A percentile compares a stretch with the other conserved stretches of the same genome.
These are phyloP conservation scores for Mucor circinelloides DNA, from an alignment of 371 early-diverging fungal species.

Conservation along the genomic window DNA sequence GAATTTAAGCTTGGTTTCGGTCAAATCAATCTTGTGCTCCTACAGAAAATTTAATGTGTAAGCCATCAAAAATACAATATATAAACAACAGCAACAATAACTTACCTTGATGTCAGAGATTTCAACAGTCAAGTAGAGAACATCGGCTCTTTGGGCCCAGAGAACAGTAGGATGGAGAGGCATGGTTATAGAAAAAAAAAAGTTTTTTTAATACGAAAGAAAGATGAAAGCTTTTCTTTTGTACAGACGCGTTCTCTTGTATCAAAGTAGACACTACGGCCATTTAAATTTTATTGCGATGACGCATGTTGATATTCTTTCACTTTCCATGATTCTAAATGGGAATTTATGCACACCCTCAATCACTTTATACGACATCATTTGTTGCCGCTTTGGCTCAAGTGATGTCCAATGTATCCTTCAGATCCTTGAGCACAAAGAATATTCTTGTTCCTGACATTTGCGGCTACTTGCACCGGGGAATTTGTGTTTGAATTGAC, in stretches of 20 bases:
- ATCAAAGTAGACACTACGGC: not conserved
- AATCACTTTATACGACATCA: not conserved
- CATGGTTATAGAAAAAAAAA: conserved; percentile 25
- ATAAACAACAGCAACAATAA: not conserved
- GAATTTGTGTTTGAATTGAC: too few relatives aligned
- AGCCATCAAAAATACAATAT: not conserved
- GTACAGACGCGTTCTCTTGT: not conserved
- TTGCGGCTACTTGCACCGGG: too few relatives aligned
- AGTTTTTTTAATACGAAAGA: not conserved
- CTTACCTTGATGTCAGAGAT: conserved; percentile 71
- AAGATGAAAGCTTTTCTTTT: not conserved
- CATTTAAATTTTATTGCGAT: not conserved
- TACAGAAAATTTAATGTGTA: not conserved
- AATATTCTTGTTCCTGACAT: too few relatives aligned
- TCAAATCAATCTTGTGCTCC: conserved; percentile 27
- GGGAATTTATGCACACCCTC: not conserved
- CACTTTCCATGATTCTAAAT: not conserved
- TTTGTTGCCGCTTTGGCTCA: too few relatives aligned
- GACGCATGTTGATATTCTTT: not conserved
- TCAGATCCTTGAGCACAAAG: too few relatives aligned
- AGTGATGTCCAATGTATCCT: too few relatives aligned
- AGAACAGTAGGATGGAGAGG: conserved; percentile 73
- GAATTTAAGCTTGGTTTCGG: conserved; percentile 61
- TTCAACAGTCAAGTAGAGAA: conserved; percentile 86
- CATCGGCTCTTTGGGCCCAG: conserved; percentile 91